Base-by-base conservation (phyloP, 805 yeast genomes). In the Wickerhamiella alocasiicola region DNA sequence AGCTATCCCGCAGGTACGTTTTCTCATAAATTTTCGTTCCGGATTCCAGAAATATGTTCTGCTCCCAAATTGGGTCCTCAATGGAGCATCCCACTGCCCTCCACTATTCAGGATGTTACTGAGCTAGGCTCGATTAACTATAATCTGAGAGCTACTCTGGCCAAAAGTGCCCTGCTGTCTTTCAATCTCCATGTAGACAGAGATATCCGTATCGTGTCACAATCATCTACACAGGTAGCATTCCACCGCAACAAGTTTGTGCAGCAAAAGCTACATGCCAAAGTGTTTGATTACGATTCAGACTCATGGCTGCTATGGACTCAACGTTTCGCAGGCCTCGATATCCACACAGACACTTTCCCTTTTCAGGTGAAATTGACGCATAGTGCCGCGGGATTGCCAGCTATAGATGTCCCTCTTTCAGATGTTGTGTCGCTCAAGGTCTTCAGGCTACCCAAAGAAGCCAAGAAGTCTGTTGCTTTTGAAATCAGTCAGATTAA, bases 301-400 rank as follows among this genome's bases (percentile, higher is more conserved):
- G 40, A 13, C 28, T 25, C 20, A 13, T 29, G 26, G 36, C 13
- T 26, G 9, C 31, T 24, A 7, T 36, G 39, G 39, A 21, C 39
- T 4, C 33, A 27, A 20, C 16, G 39, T 12, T 6, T 36, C 28
- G 11, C 26, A n/a, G 39, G 39, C 24, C 15, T 27, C 13, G 27
- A 21, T 15, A 36, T 32, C 7, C 21, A 31, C 7, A 27, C 39
- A 16, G 6, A 9, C 26, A 7, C 33, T 7, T 9, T 11, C 5
- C 24, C 18, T 4, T 21, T 28, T 9, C 5, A 15, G 3, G 33
- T 28, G 5, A 28, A 19, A n/a, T 16, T 36, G 3, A n/a, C 9
- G 2, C 39, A 36, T 24, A 28, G 28, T 15, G 39, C 31, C 7
- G 32, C 18, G 3, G 39, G 39, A 4, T 29, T 36, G 18, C 39